phyloP scores from a whole-genome alignment of 208 protist genomes.

The Trypanosoma melophagium region DNA sequence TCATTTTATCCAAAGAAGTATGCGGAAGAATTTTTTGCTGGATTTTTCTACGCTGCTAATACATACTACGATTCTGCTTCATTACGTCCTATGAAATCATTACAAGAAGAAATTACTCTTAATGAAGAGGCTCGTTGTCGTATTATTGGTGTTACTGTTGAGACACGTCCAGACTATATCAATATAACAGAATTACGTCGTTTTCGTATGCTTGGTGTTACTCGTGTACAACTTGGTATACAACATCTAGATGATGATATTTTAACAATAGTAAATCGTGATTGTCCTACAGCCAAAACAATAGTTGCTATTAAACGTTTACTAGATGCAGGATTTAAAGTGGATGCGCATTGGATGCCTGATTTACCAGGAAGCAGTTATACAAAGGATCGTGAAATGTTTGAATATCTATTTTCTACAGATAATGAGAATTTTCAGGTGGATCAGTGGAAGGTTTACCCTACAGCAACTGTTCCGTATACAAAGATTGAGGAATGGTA shows the following conservation, averaged over 20 bases:
- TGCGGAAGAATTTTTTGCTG: slow-evolving; percentile 86
- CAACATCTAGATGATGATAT: slow-evolving; percentile 99
- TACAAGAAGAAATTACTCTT: slow-evolving; percentile 82
- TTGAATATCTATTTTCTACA: slow-evolving; percentile 78
- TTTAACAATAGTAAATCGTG: slow-evolving; percentile 93
- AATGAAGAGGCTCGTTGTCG: slow-evolving; percentile 94
- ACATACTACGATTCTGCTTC: slow-evolving; percentile 76
- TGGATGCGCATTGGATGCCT: slow-evolving; percentile 99
- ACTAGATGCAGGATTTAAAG: slow-evolving; percentile 98
- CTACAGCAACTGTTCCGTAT: slow-evolving; percentile 98
- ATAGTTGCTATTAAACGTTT: slow-evolving; percentile 90
- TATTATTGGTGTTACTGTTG: slow-evolving; percentile 99
- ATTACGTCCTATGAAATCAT: slow-evolving; percentile 55
- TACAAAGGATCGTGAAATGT: slow-evolving; percentile 94
- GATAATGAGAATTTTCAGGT: slow-evolving; percentile 95
- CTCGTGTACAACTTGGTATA: slow-evolving; percentile 99
- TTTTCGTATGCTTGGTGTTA: slow-evolving; percentile 91
- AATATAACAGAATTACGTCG: slow-evolving; percentile 92
- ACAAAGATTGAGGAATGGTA: slow-evolving; percentile 98
- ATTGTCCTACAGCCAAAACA: slow-evolving; percentile 96
- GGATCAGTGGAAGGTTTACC: slow-evolving; percentile 99
- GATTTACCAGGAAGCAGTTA: slow-evolving; percentile 97
- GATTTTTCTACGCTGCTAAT: slow-evolving; percentile 92
- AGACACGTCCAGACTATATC: slow-evolving; percentile 99
- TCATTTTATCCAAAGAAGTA: slow-evolving; percentile 97